Conservation (phyloP, 1,139 yeast genomes). For the Tardiomyces depauwii region DNA sequence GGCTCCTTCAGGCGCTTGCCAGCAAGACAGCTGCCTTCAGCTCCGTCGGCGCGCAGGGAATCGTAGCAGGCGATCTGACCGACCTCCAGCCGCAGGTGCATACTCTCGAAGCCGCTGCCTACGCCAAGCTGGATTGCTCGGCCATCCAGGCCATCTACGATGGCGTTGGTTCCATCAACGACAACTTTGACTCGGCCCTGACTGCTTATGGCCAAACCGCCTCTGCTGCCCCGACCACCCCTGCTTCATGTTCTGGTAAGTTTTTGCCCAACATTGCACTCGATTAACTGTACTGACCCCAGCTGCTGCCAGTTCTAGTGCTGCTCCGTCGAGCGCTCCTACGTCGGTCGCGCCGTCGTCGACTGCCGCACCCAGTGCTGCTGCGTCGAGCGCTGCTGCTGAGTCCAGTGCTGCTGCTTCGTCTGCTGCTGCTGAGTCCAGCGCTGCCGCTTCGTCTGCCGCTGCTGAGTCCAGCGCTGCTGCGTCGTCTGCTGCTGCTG, state of each 20-base stretch:
- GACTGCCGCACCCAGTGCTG: slow-evolving; percentile 1
- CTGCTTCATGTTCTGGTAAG: background rate
- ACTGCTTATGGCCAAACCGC: background rate
- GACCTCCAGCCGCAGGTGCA: background rate
- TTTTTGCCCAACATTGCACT: background rate
- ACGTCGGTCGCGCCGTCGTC: background rate
- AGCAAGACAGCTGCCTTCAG: background rate
- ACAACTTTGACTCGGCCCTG: background rate
- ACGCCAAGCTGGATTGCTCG: background rate
- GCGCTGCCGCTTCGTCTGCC: slow-evolving; percentile 1
- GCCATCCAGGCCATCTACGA: background rate
- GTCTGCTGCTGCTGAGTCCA: background rate
- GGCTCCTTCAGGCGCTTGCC: background rate
- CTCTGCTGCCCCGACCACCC: background rate
- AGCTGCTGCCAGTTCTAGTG: background rate
- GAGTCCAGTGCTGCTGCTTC: slow-evolving; percentile 1
- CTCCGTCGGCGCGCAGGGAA: background rate
- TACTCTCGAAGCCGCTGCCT: background rate
- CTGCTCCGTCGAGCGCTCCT: slow-evolving; percentile 1
- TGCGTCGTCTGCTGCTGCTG: slow-evolving; percentile 3
- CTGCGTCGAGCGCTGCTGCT: background rate
- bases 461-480: background rate
- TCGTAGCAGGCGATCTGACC: background rate
- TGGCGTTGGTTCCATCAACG: background rate
- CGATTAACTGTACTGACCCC: background rate